Evolutionary conservation across 1,139 yeast species (phyloP).

Genomic region (Hansenula sp.): DNA sequence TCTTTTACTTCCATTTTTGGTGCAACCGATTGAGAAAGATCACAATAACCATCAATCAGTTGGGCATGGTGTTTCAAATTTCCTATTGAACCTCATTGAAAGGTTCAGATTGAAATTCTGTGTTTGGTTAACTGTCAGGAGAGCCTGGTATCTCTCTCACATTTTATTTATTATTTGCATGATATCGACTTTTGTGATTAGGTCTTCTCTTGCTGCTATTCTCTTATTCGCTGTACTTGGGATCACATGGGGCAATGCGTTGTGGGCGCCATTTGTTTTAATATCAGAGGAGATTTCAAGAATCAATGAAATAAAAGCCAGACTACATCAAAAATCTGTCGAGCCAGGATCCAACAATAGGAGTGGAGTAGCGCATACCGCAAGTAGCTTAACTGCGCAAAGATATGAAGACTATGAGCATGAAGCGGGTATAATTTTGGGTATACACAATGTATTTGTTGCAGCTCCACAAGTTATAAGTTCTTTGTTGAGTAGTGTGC

Average conservation of each 20-base stretch:
- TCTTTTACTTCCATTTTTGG: slow-evolving; percentile 33
- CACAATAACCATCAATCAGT: neutral
- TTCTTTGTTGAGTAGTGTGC: slow-evolving; percentile 35
- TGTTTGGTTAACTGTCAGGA: slow-evolving; percentile 28
- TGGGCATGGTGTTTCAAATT: slow-evolving; percentile 1
- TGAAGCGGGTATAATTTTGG: slow-evolving; percentile 44
- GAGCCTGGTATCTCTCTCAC: slow-evolving; percentile 40
- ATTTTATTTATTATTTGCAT: slow-evolving; percentile 36
- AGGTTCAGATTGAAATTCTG: slow-evolving; percentile 13
- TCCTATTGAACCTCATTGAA: slow-evolving; percentile 8
- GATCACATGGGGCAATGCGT: slow-evolving; percentile 47
- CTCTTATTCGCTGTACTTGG: slow-evolving; percentile 40
- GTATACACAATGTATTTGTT: slow-evolving; percentile 45
- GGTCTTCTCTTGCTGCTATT: slow-evolving; percentile 33
- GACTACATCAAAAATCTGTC: slow-evolving; percentile 13
- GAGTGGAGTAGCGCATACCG: neutral
- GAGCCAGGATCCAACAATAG: neutral
- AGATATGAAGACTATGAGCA: slow-evolving; percentile 34
- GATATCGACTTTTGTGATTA: slow-evolving; percentile 36
- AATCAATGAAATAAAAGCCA: slow-evolving; percentile 33
- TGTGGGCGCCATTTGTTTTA: slow-evolving; percentile 49
- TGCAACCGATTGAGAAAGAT: slow-evolving; percentile 23
- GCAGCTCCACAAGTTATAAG: slow-evolving; percentile 46
- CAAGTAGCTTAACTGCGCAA: slow-evolving; percentile 6
- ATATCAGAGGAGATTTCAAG: slow-evolving; percentile 45